A percentile compares a stretch with the other conserved stretches of the same genome.
These are phyloP conservation scores for Medicago arabica DNA, from an alignment of 306 rosid species.

Conservation along the genomic window DNA sequence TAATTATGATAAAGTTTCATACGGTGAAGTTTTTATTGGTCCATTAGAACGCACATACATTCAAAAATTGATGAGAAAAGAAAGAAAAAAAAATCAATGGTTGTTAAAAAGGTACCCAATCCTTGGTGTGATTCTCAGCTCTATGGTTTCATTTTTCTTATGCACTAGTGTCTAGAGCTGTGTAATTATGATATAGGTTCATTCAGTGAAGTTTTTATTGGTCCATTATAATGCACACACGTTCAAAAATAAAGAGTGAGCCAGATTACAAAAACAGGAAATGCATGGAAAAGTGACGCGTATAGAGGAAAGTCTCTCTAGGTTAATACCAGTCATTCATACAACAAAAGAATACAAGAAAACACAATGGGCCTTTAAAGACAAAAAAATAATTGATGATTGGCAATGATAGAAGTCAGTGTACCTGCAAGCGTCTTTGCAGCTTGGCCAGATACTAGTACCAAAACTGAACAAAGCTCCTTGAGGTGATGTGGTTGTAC, in stretches of 20 bases:
- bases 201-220: not conserved
- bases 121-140: slow-evolving; percentile 6
- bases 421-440: slow-evolving; percentile 85
- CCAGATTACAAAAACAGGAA: slow-evolving; percentile 5
- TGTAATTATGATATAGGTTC: not conserved
- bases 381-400: slow-evolving; percentile 17
- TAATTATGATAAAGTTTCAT: slow-evolving; percentile 9
- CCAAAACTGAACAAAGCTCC: slow-evolving; percentile 95
- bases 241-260: slow-evolving; percentile 23
- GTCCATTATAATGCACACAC: slow-evolving; percentile 6
- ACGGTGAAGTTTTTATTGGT: slow-evolving; percentile 3
- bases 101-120: not conserved
- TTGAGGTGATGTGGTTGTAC: slow-evolving; percentile 93
- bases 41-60: not conserved
- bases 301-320: slow-evolving; percentile 21
- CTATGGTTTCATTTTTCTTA: slow-evolving; percentile 3
- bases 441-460: slow-evolving; percentile 82
- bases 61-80: slow-evolving; percentile 34
- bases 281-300: not conserved
- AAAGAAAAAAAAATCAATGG: slow-evolving; percentile 12
- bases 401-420: slow-evolving; percentile 25
- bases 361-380: slow-evolving; percentile 21
- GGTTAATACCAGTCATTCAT: slow-evolving; percentile 17
- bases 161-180: slow-evolving; percentile 29
- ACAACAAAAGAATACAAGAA: slow-evolving; percentile 18